Evolutionary conservation across 2,329 filamentous ascomycete species (phyloP), one percentile per base, ranked within the genome.

Genomic region (Penicillium sp.): DNA sequence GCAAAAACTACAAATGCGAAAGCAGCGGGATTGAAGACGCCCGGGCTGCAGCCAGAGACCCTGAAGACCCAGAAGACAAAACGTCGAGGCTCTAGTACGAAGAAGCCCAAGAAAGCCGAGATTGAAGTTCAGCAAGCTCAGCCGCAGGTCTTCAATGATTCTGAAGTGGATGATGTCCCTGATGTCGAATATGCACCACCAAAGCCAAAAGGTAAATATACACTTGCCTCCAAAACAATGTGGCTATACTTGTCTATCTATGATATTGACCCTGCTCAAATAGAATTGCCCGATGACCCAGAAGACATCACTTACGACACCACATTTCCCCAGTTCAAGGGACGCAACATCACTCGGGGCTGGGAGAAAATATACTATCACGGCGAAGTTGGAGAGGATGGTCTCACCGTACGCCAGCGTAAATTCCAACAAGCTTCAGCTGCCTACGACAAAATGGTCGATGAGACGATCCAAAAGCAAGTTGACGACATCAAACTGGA

Each of bases 1-100:
- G 88, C 90, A 80, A 99, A 99, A 75, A 97, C 93, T 1, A 97
- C 94, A 52, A 99, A 99, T 72, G 91, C 90, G 54, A 97, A 96
- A 78, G 83, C 87, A 59, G 84, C 80, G 68, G 81, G 79, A 50
- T 81, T 85, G 62, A 86, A 88, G 61, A 86, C 85, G 3, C 83
- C 83, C 6, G 86, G 83, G 28, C 86, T 82, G 30, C 87, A 86
- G 65, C 77, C 77, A 58, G 77, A 79, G 21, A 79, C 81, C 42
- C 79, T 81, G 48, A 83, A 86, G 58, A 73, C 82, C 50, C 85
- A 86, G 61, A 87, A 86, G 71, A 83, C 84, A 1, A 81, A 83
- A 57, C 71, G 77, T 18, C 86, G 83, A 61, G 82, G 78, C 9
- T 80, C 81, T 3, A 86, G 83, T 16, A 77, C 79, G 4, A 85